Conservation (phyloP, 2,329 filamentous ascomycete genomes). For the Pyricularia sp. region DNA sequence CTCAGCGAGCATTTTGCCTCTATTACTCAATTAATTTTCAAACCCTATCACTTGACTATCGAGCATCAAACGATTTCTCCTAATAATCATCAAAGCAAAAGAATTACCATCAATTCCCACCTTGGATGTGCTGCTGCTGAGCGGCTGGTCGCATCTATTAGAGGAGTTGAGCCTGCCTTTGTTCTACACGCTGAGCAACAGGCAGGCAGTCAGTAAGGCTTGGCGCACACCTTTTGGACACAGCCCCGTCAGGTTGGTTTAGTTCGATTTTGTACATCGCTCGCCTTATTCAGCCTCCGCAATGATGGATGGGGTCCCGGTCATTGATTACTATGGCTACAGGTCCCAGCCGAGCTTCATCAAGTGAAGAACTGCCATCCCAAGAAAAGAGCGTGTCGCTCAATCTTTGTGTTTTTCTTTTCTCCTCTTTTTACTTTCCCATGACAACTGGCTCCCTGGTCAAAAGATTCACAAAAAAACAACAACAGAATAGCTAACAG, state of each 20-base stretch:
- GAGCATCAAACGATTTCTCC: not conserved
- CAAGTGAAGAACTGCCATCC: not conserved
- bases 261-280: not conserved
- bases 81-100: not conserved
- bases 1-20: not conserved
- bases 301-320: not conserved
- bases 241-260: not conserved
- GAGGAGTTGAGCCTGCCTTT: not conserved
- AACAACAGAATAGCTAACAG: not conserved
- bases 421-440: not conserved
- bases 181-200: not conserved
- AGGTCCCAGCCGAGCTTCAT: not conserved
- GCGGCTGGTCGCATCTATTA: not conserved
- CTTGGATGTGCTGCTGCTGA: not conserved
- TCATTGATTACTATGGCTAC: slow-evolving; percentile 3
- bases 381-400: not conserved
- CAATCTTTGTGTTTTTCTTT: not conserved
- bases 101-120: not conserved
- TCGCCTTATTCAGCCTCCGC: slow-evolving; percentile 5
- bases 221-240: not conserved
- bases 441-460: not conserved
- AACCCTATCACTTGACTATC: not conserved
- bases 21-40: not conserved
- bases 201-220: slow-evolving; percentile 1
- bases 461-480: not conserved